Evolutionary conservation across 2,329 filamentous ascomycete genomes (phyloP), one percentile per base, ranked within the genome.

Genomic region (Nothomitra cinnamomea): DNA sequence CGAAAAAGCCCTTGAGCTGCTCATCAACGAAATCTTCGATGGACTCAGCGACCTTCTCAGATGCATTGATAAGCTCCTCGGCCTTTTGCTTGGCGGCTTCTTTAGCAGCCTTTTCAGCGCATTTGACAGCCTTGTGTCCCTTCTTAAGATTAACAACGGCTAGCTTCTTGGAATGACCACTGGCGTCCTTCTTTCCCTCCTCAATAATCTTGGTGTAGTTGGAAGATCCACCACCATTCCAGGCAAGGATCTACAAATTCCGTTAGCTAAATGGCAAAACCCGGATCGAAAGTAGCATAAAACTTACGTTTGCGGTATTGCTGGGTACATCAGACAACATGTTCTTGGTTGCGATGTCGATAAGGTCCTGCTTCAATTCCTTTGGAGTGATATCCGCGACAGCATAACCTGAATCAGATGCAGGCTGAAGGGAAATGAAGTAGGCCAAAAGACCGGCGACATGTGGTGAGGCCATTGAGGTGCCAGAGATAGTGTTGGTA

Each of bases 401-500:
- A 58, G 89, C 84, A 67, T 87, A 98, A 66, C 87, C 88, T 42
- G 94, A 98, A 72, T 94, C 87, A 63, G 78, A 78, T 60, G 85
- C 74, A 50, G 92, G 92, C 74, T 96, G 89, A 55, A 98, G 87
- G 60, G 92, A 98, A 57, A 98, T 82, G 72, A 94, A 86, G 79
- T 98, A 98, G 73, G 92, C 92, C 63, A 96, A 76, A 59, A 98
- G 87, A 79, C 92, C 92, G 66, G 83, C 84, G 67, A 98, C 85
- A 71, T 98, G 92, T 62, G 92, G 92, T 58, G 92, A 96, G 58
- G 92, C 92, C 92, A 98, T 98, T 54, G 92, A 98, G 60, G 92
- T 98, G 69, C 92, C 92, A 42, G 90, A 96, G 75, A 98, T 98
- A 73, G 87, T 95, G 82, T 98, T 98, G 75, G 87, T 80, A 65